A percentile compares a stretch with the other conserved stretches of the same genome.
These are phyloP conservation scores for Dryadomyces quercivorus DNA, from an alignment of 2,329 filamentous ascomycete species.

Conservation along the genomic window DNA sequence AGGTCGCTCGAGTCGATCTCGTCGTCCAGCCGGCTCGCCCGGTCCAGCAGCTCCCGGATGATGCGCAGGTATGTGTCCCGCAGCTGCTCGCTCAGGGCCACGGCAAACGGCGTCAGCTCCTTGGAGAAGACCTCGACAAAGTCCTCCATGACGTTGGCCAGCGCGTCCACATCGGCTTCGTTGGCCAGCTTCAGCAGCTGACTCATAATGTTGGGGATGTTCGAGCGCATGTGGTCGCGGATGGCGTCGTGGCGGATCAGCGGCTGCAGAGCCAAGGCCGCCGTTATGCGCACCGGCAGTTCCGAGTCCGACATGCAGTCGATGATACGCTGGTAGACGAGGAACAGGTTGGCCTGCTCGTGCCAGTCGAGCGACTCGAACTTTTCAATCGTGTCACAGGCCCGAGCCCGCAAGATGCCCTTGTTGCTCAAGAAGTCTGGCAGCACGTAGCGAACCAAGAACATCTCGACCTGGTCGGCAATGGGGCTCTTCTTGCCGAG, in stretches of 20 bases:
- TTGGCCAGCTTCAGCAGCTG: conserved; percentile 94
- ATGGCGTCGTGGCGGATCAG: conserved; percentile 94
- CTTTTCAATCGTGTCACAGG: conserved; percentile 95
- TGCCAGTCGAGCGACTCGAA: conserved; percentile 97
- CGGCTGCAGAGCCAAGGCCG: conserved; percentile 84
- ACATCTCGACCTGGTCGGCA: conserved; percentile 94
- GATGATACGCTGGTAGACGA: conserved; percentile 92
- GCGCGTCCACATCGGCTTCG: conserved; percentile 91
- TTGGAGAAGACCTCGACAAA: conserved; percentile 98
- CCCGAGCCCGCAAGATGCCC: conserved; percentile 84
- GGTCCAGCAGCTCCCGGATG: conserved; percentile 79
- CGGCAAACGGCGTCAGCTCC: conserved; percentile 91
- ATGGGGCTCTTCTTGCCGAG: conserved; percentile 97
- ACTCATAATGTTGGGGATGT: conserved; percentile 98
- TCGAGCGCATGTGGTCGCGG: conserved; percentile 88
- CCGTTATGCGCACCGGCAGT: conserved; percentile 86
- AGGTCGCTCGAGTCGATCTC: conserved; percentile 81
- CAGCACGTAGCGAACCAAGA: conserved; percentile 96
- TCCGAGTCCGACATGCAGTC: conserved; percentile 95
- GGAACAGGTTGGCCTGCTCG: conserved; percentile 86
- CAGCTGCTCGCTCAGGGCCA: conserved; percentile 89
- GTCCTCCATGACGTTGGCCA: conserved; percentile 99
- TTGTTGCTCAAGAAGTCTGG: conserved; percentile 90
- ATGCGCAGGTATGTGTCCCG: conserved; percentile 94
- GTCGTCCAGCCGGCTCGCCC: conserved; percentile 65